These are phyloP conservation scores for Boletus vinaceobasis DNA, from an alignment of 768 basidiomycete species.

Conservation along the genomic window DNA sequence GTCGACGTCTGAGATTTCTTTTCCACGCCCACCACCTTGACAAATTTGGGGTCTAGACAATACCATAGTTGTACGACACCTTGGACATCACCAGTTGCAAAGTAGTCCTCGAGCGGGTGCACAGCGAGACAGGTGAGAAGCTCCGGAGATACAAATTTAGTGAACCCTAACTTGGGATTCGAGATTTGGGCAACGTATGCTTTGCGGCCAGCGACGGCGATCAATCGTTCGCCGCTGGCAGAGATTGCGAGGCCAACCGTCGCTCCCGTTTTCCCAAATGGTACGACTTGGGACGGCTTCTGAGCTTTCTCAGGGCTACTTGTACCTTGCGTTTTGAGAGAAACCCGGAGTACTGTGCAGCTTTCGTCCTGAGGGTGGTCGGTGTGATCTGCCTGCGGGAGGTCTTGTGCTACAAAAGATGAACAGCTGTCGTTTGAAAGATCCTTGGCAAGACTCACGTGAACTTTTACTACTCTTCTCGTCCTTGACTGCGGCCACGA, in stretches of 20 bases:
- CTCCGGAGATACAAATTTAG: slow-evolving; percentile 81
- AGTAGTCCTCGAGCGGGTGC: slow-evolving; percentile 88
- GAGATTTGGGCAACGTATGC: slow-evolving; percentile 68
- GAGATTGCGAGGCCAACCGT: slow-evolving; percentile 69
- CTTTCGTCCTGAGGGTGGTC: slow-evolving; percentile 39
- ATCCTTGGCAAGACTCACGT: slow-evolving; percentile 10
- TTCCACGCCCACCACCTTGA: slow-evolving; percentile 59
- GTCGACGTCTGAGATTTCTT: slow-evolving; percentile 81
- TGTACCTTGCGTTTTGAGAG: slow-evolving; percentile 43
- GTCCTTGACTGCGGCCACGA: slow-evolving; percentile 58
- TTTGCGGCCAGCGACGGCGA: slow-evolving; percentile 71
- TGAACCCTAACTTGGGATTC: slow-evolving; percentile 61
- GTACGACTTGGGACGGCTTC: slow-evolving; percentile 47
- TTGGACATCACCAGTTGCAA: slow-evolving; percentile 88
- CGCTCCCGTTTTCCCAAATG: slow-evolving; percentile 65
- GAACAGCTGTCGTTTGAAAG: not conserved
- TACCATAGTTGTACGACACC: slow-evolving; percentile 92
- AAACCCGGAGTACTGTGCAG: slow-evolving; percentile 56
- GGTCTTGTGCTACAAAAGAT: slow-evolving; percentile 12
- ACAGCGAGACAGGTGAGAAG: slow-evolving; percentile 79
- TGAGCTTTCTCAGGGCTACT: slow-evolving; percentile 39
- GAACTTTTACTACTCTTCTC: slow-evolving; percentile 41
- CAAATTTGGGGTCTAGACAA: slow-evolving; percentile 65
- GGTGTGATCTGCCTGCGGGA: not conserved
- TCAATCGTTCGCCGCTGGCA: slow-evolving; percentile 72